phyloP scores from a whole-genome alignment of 108 stramenopile species.

The Cyclotella choctawhatcheeana region DNA sequence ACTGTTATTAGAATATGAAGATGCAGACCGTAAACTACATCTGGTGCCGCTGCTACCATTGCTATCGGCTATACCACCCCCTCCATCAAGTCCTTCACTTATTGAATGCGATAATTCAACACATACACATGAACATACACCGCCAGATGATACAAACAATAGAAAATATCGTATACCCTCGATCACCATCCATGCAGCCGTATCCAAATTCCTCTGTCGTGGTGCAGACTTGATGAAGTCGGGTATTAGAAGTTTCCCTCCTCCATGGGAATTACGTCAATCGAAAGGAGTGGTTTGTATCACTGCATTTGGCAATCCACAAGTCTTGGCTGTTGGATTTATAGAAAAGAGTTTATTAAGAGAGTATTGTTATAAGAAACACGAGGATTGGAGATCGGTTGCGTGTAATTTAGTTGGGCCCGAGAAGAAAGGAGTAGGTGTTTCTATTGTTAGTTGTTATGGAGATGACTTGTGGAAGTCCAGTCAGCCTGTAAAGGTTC shows the following conservation, averaged over 20 bases:
- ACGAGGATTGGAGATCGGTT: conserved; percentile 17
- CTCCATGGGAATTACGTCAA: conserved; percentile 41
- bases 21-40: conserved; percentile 29
- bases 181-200: conserved; percentile 44
- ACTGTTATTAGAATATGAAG: conserved; percentile 43
- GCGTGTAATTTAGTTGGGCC: conserved; percentile 45
- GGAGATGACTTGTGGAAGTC: conserved; percentile 85
- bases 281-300: conserved; percentile 59
- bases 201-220: conserved; percentile 81
- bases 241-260: conserved; percentile 66
- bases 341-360: conserved; percentile 40
- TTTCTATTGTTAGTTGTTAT: conserved; percentile 69
- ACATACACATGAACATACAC: too few species aligned
- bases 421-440: conserved; percentile 73
- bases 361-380: conserved; percentile 41
- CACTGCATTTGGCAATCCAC: conserved; percentile 67
- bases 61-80: conserved; percentile 45
- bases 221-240: conserved; percentile 87
- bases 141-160: conserved; percentile 24
- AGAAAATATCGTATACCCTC: conserved; percentile 37
- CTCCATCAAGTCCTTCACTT: too few species aligned
- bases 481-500: conserved; percentile 25
- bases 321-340: conserved; percentile 75
- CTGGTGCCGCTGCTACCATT: conserved; percentile 37
- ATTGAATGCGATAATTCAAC: too few species aligned